These are phyloP conservation scores for Sphagnum tenellum DNA, from an alignment of 225 moss, liverwort and hornwort species.

Conservation along the genomic window DNA sequence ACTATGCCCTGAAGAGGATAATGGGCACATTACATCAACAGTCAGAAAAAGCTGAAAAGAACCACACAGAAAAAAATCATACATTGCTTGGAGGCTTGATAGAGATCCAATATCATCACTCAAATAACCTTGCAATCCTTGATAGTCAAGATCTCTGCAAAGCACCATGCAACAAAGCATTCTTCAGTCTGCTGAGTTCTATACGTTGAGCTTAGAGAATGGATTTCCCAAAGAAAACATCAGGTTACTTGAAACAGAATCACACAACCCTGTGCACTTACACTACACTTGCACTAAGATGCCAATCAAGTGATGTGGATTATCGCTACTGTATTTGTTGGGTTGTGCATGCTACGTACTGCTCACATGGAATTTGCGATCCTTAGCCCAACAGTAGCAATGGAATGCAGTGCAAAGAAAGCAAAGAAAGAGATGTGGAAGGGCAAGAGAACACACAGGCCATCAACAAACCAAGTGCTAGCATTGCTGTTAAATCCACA, in stretches of 20 bases:
- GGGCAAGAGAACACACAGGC: constrained; percentile 43
- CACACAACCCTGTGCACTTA: not conserved
- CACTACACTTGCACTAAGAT: not conserved
- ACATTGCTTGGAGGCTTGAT: constrained; percentile 61
- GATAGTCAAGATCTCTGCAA: constrained; percentile 48
- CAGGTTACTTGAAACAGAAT: not conserved
- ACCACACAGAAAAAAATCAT: constrained; percentile 7
- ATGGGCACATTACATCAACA: not conserved
- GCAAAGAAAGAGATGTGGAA: not conserved
- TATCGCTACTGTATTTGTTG: too few relatives aligned
- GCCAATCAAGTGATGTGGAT: too few relatives aligned
- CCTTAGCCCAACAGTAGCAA: not conserved
- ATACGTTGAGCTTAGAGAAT: too few relatives aligned
- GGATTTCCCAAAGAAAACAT: not conserved
- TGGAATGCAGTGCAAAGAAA: not conserved
- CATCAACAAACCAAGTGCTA: constrained; percentile 55
- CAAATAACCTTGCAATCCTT: constrained; percentile 53
- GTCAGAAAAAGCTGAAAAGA: constrained; percentile 3
- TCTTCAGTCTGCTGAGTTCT: not conserved
- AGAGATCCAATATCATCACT: constrained; percentile 42
- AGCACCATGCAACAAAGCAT: constrained; percentile 1
- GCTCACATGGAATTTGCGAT: too few relatives aligned
- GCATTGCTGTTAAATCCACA: constrained; percentile 33
- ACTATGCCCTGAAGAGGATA: too few relatives aligned
- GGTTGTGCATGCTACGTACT: too few relatives aligned